Evolutionary conservation across 1,284 basidiomycete species (phyloP).

Genomic region (Boletellus sp.): DNA sequence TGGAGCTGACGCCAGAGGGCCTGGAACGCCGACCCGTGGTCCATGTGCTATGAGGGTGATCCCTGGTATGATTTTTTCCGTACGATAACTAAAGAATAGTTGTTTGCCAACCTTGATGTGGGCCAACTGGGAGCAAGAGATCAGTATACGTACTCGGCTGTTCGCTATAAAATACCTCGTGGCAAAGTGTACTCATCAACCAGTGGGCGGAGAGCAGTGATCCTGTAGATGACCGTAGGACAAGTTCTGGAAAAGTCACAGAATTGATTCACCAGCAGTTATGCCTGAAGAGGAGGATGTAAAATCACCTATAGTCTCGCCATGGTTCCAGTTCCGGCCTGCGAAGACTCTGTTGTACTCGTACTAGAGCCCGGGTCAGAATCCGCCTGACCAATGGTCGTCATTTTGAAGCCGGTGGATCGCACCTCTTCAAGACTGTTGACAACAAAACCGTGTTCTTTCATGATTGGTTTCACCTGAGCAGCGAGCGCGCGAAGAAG

Average conservation of each 20-base stretch:
- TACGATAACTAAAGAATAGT: not conserved
- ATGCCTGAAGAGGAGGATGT: not conserved
- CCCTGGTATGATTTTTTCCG: slow-evolving; percentile 2
- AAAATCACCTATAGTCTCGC: slow-evolving; percentile 64
- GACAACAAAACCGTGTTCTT: slow-evolving; percentile 65
- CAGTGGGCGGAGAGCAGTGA: slow-evolving; percentile 60
- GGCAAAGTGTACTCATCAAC: slow-evolving; percentile 75
- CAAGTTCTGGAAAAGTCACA: slow-evolving; percentile 51
- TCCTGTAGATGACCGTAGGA: slow-evolving; percentile 59
- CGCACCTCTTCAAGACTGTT: slow-evolving; percentile 78
- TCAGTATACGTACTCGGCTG: slow-evolving; percentile 2
- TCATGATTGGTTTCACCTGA: slow-evolving; percentile 79
- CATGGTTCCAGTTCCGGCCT: slow-evolving; percentile 78
- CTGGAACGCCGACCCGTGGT: slow-evolving; percentile 73
- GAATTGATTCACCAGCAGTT: not conserved
- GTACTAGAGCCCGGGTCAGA: slow-evolving; percentile 44
- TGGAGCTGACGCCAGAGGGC: slow-evolving; percentile 63
- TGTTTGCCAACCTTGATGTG: slow-evolving; percentile 61
- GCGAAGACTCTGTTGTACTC: slow-evolving; percentile 73
- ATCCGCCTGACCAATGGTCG: not conserved
- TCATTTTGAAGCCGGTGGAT: not conserved
- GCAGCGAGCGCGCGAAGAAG: slow-evolving; percentile 73
- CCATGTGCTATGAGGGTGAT: slow-evolving; percentile 62
- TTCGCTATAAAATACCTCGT: slow-evolving; percentile 54
- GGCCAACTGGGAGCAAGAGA: slow-evolving; percentile 49